Conservation (phyloP, 306 rosid genomes). For the Acmispon strigosus region DNA sequence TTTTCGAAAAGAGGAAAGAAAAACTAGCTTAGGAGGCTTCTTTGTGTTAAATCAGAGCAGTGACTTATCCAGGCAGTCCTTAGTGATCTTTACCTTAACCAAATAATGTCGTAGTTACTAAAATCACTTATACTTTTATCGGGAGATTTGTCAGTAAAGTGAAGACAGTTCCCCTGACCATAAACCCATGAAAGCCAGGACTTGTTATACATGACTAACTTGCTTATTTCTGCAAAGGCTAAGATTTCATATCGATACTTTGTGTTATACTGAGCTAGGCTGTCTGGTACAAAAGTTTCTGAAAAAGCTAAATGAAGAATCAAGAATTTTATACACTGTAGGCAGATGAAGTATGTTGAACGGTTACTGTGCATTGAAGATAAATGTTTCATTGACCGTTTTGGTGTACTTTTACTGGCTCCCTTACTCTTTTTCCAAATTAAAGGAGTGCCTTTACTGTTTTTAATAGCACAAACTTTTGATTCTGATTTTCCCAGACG, state of each 20-base stretch:
- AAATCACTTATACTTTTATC: not conserved
- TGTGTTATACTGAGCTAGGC: not conserved
- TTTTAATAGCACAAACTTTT: not conserved
- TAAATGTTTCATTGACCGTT: not conserved
- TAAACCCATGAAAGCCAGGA: not conserved
- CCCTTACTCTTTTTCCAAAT: not conserved
- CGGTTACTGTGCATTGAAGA: not conserved
- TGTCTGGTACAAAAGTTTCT: not conserved
- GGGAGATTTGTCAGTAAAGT: not conserved
- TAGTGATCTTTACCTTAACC: not conserved
- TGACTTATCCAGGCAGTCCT: too few relatives aligned
- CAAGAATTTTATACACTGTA: not conserved
- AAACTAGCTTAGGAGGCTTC: too few relatives aligned
- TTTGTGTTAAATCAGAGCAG: too few relatives aligned
- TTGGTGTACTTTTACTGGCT: not conserved
- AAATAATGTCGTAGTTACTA: not conserved
- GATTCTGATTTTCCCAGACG: not conserved
- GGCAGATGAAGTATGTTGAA: not conserved
- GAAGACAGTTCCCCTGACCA: not conserved
- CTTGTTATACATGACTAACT: not conserved
- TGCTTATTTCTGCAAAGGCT: not conserved
- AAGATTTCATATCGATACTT: not conserved
- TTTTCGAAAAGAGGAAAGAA: too few relatives aligned
- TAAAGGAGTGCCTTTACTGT: not conserved
- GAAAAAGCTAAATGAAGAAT: not conserved